Evolutionary conservation across 441 rosid species (phyloP), one percentile per base, ranked within the genome.

Genomic region (Daphne laureola): DNA sequence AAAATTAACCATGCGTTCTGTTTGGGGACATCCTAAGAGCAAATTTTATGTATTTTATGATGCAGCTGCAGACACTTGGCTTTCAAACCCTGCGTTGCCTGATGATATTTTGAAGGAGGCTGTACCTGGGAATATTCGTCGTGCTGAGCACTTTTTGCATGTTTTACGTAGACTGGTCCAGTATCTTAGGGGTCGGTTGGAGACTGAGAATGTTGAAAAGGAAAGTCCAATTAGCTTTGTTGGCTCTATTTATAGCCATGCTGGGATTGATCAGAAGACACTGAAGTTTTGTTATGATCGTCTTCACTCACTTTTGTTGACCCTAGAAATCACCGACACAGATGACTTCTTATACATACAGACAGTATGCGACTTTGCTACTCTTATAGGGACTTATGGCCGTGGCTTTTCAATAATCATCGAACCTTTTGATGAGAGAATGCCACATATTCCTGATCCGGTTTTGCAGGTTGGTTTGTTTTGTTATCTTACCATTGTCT

Each of bases 361-460:
- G 71, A 89, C 96, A 14, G 80, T 92, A 58, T 92, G 98, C 48
- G 92, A 92, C 72, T 86, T 92, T 70, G 94, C 98, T 57, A 92
- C 98, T 51, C 94, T 92, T 55, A 83, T 92, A 56, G 97, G 96
- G 58, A 81, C 92, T 31, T 92, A 92, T 64, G 73, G 87, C 35
- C 76, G 92, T 57, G 98, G 94, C 7, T 89, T 92, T 72, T 89
- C 97, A 54, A 89, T 89, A 61, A 86, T 92, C 64, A 82, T 86
- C 17, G 97, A 86, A 74, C 98, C 98, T 64, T 86, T 78, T 64
- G 96, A 89, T 65, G 97, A 86, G 59, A 92, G 98, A 70, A 86
- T 86, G 97, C 94, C 98, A 25, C 88, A 84, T 70, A 85, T 92
- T 75, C 94, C 84, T 56, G 98, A 92, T 63, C 98, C 98, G 59